Base-by-base conservation (phyloP, 192 early-diverging fungal genomes). In the Backusella tarrabulga region DNA sequence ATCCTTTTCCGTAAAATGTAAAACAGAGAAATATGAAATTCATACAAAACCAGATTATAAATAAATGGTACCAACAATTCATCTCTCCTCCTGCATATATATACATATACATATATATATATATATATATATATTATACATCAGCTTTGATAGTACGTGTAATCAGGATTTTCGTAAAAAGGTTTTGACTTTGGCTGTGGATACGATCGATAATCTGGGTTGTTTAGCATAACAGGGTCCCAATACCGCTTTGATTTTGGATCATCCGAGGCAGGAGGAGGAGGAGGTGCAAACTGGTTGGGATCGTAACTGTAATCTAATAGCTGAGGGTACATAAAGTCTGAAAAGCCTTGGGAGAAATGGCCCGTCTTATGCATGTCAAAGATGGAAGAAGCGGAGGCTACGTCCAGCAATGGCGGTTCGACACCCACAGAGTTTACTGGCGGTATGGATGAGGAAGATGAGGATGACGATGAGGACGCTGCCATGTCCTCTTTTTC, bases 271-370 rank as follows among this genome's bases (percentile, higher is more conserved):
- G 52, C 19, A 56, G 19, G 54, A 63, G 6, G 2, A 63, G 6
- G 2, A 54, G 19, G 52, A 54, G 19, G 21, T 8, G n/a, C 19
- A 17, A 50, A 50, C 5, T 63, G 56, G 12, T 29, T 63, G 26
- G 56, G 56, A 70, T 70, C 35, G 12, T 41, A 38, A 26, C 35
- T 70, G 26, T 70, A 70, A 70, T 70, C 68, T 4, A 70, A 14
- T 70, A 70, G 15, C 0, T 40, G 71, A 1, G 80, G 80, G 34
- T 81, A 81, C 19, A 81, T 34, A 77, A 81, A 81, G 34, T 81
- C 80, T 15, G 76, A 38, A 54, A 81, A 77, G 36, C 36, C 32
- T 68, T 68, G 68, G 4, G 36, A n/a, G 19, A 38, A 38, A 38
- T 69, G 56, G 23, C 3, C 7, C 12, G 56, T 14, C 12, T 63